phyloP scores from a whole-genome alignment of 345 rosid genomes.

The Populus deltoides region DNA sequence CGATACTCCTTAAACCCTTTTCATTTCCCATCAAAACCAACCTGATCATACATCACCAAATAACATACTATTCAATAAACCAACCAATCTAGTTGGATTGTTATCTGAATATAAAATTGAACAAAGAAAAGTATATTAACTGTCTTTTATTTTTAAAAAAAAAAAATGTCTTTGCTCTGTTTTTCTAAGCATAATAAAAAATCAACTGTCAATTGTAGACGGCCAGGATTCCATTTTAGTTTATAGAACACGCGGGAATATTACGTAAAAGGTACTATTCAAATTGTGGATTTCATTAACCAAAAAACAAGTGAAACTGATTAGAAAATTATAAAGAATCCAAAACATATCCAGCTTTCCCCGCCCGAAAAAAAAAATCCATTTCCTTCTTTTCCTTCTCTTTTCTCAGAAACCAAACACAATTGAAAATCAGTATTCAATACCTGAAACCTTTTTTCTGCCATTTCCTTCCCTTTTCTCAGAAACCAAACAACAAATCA shows the following conservation, averaged over 20 bases:
- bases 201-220: neutral
- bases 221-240: neutral
- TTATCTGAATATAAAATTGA: too few species aligned
- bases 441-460: too few species aligned
- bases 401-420: constrained; percentile 17
- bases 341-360: too few species aligned
- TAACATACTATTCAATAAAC: neutral
- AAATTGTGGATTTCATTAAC: neutral
- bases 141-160: neutral
- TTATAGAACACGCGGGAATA: neutral
- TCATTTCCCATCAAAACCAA: constrained; percentile 84
- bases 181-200: neutral
- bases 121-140: neutral
- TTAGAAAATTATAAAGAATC: too few species aligned
- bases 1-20: constrained; percentile 36
- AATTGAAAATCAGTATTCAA: too few species aligned
- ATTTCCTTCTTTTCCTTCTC: neutral
- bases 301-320: too few species aligned
- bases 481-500: too few species aligned
- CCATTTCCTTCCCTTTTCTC: too few species aligned
- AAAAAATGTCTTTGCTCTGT: neutral
- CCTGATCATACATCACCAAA: constrained; percentile 30
- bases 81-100: neutral
- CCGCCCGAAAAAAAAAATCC: too few species aligned
- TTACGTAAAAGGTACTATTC: neutral